These are phyloP conservation scores for Ustilago tritici DNA, from an alignment of 1,284 basidiomycete genomes.

Conservation along the genomic window DNA sequence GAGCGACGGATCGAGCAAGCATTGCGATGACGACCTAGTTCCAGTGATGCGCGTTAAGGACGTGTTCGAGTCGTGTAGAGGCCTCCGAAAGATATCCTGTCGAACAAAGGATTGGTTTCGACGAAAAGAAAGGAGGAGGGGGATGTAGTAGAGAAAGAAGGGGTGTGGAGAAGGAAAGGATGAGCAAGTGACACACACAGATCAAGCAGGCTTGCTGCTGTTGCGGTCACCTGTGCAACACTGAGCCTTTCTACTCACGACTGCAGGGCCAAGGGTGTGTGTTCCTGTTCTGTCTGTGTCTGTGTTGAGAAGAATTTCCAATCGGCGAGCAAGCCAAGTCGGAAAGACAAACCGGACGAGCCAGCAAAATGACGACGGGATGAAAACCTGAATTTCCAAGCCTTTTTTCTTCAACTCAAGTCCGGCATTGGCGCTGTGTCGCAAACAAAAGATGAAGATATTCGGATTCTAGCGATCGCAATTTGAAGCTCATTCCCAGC, in stretches of 20 bases:
- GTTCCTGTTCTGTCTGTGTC: not conserved
- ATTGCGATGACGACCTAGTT: slow-evolving; percentile 13
- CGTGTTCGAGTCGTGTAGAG: not conserved
- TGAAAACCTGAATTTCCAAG: not conserved
- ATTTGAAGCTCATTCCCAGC: not conserved
- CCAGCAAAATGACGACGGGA: slow-evolving; percentile 11
- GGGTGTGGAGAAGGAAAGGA: not conserved
- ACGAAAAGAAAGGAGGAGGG: slow-evolving; percentile 4
- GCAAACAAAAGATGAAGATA: slow-evolving; percentile 32
- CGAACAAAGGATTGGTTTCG: not conserved
- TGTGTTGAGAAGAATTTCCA: slow-evolving; percentile 20
- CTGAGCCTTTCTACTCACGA: not conserved
- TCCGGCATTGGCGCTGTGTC: slow-evolving; percentile 6
- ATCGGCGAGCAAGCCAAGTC: not conserved
- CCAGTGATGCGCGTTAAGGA: not conserved
- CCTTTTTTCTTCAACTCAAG: not conserved
- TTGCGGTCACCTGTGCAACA: slow-evolving; percentile 27
- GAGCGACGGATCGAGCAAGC: slow-evolving; percentile 46
- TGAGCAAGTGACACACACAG: not conserved
- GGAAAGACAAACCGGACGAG: slow-evolving; percentile 3
- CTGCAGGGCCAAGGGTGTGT: not conserved
- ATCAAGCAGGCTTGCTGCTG: not conserved
- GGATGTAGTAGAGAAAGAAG: slow-evolving; percentile 19
- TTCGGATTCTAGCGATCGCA: slow-evolving; percentile 25
- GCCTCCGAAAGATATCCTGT: slow-evolving; percentile 6